Evolutionary conservation across 2,329 filamentous ascomycete genomes (phyloP).

Genomic region (Sarocladium kiliense): DNA sequence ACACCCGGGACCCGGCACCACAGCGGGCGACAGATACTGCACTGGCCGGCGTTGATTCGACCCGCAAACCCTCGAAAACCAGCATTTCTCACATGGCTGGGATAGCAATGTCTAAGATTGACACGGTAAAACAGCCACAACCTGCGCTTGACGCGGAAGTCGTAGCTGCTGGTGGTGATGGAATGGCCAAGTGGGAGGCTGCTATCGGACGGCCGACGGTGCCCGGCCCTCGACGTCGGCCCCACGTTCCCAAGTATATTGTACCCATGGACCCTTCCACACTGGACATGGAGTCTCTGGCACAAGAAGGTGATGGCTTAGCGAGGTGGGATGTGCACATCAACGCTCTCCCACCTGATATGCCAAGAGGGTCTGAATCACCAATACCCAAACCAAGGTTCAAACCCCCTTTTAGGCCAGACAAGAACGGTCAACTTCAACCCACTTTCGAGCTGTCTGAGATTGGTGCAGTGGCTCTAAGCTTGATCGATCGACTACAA

Average conservation of each 20-base stretch:
- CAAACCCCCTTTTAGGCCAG: too few relatives aligned
- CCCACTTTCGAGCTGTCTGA: not conserved
- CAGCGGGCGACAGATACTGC: too few relatives aligned
- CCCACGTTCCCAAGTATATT: not conserved
- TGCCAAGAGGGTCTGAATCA: too few relatives aligned
- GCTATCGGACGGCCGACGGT: not conserved
- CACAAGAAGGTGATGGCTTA: not conserved
- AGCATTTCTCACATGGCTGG: too few relatives aligned
- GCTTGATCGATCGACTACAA: not conserved
- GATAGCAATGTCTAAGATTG: too few relatives aligned
- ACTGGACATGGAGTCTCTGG: not conserved
- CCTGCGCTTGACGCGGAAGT: not conserved
- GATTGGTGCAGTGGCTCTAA: not conserved
- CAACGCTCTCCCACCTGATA: too few relatives aligned
- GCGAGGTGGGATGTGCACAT: not conserved
- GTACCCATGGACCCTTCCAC: not conserved
- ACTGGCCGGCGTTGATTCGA: too few relatives aligned
- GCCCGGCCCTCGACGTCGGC: not conserved
- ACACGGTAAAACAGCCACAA: too few relatives aligned
- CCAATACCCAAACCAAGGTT: too few relatives aligned
- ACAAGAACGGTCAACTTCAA: not conserved
- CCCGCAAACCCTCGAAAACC: too few relatives aligned
- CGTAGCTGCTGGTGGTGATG: not conserved
- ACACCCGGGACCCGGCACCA: too few relatives aligned
- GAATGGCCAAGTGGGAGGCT: not conserved